A percentile compares a stretch with the other conserved stretches of the same genome.
Evolutionary conservation across 768 basidiomycete species (phyloP).

Genomic region (Rubroboletus pulcherrimus): DNA sequence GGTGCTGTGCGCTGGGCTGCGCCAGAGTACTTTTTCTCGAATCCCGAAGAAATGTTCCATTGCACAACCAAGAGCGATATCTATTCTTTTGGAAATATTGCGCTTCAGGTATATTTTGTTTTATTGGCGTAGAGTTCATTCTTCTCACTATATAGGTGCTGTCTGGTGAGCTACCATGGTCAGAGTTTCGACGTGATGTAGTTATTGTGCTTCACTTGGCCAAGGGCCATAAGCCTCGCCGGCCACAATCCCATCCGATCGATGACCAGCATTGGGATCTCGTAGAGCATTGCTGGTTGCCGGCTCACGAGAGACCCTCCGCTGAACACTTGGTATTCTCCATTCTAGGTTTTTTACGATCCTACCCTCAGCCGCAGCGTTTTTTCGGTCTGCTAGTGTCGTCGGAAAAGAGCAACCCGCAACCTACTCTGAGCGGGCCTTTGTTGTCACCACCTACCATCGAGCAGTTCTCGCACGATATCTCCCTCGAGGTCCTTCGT

Average conservation of each 20-base stretch:
- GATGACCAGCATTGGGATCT: constrained; percentile 6
- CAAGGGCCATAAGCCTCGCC: constrained; percentile 1
- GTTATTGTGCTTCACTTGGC: constrained; percentile 1
- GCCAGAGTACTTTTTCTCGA: constrained; percentile 3
- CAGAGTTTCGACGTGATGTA: not conserved
- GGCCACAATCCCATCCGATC: constrained; percentile 4
- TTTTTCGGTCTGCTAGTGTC: not conserved
- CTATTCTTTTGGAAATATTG: constrained; percentile 7
- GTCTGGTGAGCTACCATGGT: constrained; percentile 5
- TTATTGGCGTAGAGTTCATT: not conserved
- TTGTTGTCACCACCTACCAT: not conserved
- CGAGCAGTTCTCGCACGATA: not conserved
- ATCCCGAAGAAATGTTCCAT: not conserved
- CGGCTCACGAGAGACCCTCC: constrained; percentile 1
- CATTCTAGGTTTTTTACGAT: not conserved
- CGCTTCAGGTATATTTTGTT: constrained; percentile 1
- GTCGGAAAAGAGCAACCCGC: not conserved
- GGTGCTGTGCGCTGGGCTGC: constrained; percentile 7
- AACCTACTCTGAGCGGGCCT: not conserved
- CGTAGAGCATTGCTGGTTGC: constrained; percentile 6
- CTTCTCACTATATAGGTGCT: not conserved
- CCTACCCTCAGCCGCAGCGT: not conserved
- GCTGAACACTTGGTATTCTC: not conserved
- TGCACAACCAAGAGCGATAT: constrained; percentile 7
- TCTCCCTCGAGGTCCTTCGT: not conserved